Conservation (phyloP, 352 stramenopile species). For the Phytophthora colocasiae region DNA sequence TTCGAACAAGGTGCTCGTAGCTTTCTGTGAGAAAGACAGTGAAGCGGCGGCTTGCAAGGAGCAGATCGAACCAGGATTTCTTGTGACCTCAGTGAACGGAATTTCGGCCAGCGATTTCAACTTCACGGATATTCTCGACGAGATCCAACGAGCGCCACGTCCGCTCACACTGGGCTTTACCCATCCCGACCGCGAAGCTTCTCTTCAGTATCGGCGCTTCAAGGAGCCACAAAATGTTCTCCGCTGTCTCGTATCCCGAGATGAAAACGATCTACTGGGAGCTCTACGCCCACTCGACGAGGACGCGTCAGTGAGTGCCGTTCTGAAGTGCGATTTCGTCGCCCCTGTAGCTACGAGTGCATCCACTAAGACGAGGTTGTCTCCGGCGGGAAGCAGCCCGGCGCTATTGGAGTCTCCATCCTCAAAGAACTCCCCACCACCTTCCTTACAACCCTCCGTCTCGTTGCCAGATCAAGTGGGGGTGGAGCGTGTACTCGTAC, state of each 20-base stretch:
- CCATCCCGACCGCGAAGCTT: conserved; percentile 32
- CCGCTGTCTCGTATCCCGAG: conserved; percentile 53
- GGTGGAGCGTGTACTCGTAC: conserved; percentile 43
- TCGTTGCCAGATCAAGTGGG: conserved; percentile 10
- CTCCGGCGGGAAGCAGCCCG: conserved; percentile 23
- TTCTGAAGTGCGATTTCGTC: conserved; percentile 58
- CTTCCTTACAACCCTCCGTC: conserved; percentile 9
- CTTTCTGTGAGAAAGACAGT: conserved; percentile 68
- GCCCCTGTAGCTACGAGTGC: conserved; percentile 27
- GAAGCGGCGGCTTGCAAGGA: conserved; percentile 51
- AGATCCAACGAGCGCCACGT: conserved; percentile 55
- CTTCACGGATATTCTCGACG: conserved; percentile 55
- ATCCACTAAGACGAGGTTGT: conserved; percentile 16
- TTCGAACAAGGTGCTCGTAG: conserved; percentile 66
- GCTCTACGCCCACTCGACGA: conserved; percentile 59
- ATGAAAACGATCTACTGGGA: conserved; percentile 55
- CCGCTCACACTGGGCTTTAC: conserved; percentile 72
- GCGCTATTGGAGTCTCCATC: conserved; percentile 14
- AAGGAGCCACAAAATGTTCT: conserved; percentile 63
- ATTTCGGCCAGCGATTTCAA: conserved; percentile 44
- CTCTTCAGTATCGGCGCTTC: conserved; percentile 44
- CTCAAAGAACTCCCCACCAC: neutral
- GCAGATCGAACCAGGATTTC: conserved; percentile 58
- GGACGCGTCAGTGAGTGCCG: conserved; percentile 50
- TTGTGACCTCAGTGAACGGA: conserved; percentile 77